phyloP scores from a whole-genome alignment of 2,329 filamentous ascomycete species.

The Cytospora piceicola region DNA sequence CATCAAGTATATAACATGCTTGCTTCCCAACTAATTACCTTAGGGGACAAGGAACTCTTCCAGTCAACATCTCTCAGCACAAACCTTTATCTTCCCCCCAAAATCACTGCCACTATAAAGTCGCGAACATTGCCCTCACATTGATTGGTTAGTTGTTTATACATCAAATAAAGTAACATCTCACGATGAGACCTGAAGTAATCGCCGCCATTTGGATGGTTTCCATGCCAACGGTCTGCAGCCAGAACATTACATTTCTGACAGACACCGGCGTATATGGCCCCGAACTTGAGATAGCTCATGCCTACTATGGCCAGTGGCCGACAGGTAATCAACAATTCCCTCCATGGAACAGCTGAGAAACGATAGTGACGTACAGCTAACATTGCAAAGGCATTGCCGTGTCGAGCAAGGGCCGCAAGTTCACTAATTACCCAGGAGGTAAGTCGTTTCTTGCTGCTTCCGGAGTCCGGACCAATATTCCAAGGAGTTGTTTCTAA shows the following conservation, averaged over 20 bases:
- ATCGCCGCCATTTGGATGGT: background rate
- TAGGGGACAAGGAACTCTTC: no score
- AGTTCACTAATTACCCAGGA: conserved; percentile 56
- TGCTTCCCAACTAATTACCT: no score
- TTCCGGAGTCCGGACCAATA: no score
- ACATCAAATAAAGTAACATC: background rate
- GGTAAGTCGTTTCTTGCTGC: conserved; percentile 24
- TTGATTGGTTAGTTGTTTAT: no score
- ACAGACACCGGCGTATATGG: conserved; percentile 37
- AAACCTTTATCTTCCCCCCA: no score
- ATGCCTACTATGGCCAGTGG: conserved; percentile 56
- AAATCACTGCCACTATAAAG: no score
- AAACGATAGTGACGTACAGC: background rate
- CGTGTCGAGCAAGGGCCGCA: conserved; percentile 53
- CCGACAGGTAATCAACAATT: conserved; percentile 40
- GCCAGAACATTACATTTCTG: conserved; percentile 18
- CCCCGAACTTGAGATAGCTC: conserved; percentile 50
- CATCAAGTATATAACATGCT: no score
- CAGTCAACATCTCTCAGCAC: no score
- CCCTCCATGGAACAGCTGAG: background rate
- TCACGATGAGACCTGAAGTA: background rate
- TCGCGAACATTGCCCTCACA: no score
- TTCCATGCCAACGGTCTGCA: background rate
- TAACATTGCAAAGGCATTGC: conserved; percentile 45
- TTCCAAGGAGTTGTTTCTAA: background rate